Evolutionary conservation across 345 rosid genomes (phyloP), one percentile per base, ranked within the genome.

Genomic region (Brassica nigra): DNA sequence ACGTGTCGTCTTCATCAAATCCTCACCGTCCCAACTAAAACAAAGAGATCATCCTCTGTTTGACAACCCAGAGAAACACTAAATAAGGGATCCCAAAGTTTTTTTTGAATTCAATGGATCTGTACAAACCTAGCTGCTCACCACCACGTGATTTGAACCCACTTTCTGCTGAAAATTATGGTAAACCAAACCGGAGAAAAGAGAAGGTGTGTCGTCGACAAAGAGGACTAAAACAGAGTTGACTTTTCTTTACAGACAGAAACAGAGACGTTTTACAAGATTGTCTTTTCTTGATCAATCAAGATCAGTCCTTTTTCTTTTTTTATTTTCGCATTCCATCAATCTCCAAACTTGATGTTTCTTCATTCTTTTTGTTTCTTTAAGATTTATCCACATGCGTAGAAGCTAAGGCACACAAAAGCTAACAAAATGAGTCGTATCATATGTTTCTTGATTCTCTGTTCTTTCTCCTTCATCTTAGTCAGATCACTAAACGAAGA

Each of bases 401-500:
- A 61, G 33, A 52, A 64, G 52, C 71, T 64, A 64, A 74, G 61
- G 29, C 68, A 61, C 47, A 78, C 73, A 44, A 54, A 55, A 28
- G 27, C 77, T 62, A 36, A 71, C 23, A 14, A n/a, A 63, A 81
- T 81, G 83, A 11, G 73, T 28, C 11, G 39, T 57, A 1, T 11
- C 47, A 29, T 79, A 11, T 62, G 78, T 82, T 68, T 20, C 75
- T 54, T 70, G 44, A 18, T 76, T 65, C 70, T 84, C 67, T 84
- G 52, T 64, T 61, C 84, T 74, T 71, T 73, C 77, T 71, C 61
- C 34, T 80, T 79, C 72, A 29, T 78, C 33, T 75, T 58, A 4
- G 90, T 76, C 14, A 81, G 73, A 31, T 86, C 90, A 15, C 61
- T 87, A 34, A 88, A 85, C 71, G 78, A 84, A 71, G 95, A 92